Evolutionary conservation across 2,329 filamentous ascomycete species (phyloP).

Genomic region (Claviceps digitariae): DNA sequence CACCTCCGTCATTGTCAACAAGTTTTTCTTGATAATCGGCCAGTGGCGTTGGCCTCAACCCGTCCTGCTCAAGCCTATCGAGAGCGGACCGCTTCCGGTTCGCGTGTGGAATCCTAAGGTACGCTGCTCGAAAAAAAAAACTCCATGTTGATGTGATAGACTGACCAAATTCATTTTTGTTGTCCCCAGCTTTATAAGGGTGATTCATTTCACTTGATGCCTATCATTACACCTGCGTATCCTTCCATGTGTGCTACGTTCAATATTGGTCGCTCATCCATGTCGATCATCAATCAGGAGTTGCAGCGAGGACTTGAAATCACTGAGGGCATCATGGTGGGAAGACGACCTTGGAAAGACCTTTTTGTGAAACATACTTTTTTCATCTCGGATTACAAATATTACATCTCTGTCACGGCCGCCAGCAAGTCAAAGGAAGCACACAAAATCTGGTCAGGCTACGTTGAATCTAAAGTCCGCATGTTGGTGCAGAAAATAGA

Average conservation of each 20-base stretch:
- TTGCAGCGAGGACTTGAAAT: constrained; percentile 66
- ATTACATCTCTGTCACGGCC: constrained; percentile 81
- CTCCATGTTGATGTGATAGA: background rate
- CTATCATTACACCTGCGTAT: constrained; percentile 94
- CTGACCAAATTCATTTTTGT: constrained; percentile 6
- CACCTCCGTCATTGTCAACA: constrained; percentile 74
- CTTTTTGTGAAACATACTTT: constrained; percentile 85
- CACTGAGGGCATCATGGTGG: constrained; percentile 64
- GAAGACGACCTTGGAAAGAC: constrained; percentile 70
- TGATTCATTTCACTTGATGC: constrained; percentile 86
- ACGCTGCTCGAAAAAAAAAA: constrained; percentile 6
- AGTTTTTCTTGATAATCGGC: constrained; percentile 87
- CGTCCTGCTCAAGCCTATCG: constrained; percentile 79
- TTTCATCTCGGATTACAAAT: constrained; percentile 87
- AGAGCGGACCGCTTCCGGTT: constrained; percentile 66
- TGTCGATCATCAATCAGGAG: constrained; percentile 71
- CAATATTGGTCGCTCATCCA: constrained; percentile 80
- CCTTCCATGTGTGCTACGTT: constrained; percentile 97
- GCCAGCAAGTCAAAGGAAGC: constrained; percentile 73
- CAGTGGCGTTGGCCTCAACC: constrained; percentile 91
- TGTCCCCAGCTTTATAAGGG: constrained; percentile 52
- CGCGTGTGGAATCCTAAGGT: constrained; percentile 92
- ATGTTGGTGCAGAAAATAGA: constrained; percentile 75
- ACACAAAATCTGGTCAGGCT: constrained; percentile 77
- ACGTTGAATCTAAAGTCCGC: constrained; percentile 87